A percentile compares a stretch with the other conserved stretches of the same genome.
Evolutionary conservation across 192 early-diverging fungal species (phyloP).

Genomic region (Pilaira anomala): DNA sequence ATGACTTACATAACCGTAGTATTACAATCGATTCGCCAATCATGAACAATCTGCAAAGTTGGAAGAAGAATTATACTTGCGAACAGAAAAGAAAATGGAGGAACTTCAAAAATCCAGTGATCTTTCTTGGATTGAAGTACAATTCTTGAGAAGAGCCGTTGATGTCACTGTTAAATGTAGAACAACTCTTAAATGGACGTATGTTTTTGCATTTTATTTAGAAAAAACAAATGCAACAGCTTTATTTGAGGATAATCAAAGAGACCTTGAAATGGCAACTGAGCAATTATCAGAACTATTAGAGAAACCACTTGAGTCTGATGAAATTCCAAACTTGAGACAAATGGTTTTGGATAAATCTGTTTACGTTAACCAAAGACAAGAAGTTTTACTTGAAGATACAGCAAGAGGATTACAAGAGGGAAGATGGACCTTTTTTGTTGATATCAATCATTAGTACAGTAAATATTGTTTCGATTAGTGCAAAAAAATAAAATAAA

Average conservation of each 20-base stretch:
- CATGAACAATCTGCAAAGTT: slow-evolving; percentile 93
- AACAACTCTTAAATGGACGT: slow-evolving; percentile 96
- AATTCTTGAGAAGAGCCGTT: slow-evolving; percentile 92
- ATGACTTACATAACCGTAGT: slow-evolving; percentile 44
- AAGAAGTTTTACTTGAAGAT: slow-evolving; percentile 88
- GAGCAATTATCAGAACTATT: slow-evolving; percentile 90
- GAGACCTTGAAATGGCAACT: slow-evolving; percentile 96
- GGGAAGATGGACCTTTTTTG: slow-evolving; percentile 75
- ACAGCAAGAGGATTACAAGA: slow-evolving; percentile 86
- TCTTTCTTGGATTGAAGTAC: slow-evolving; percentile 98
- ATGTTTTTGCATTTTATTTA: slow-evolving; percentile 95
- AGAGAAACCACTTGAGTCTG: slow-evolving; percentile 78
- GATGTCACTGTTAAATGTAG: slow-evolving; percentile 87
- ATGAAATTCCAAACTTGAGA: slow-evolving; percentile 75
- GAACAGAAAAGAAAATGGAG: slow-evolving; percentile 94
- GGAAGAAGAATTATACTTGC: slow-evolving; percentile 73
- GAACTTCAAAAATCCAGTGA: slow-evolving; percentile 87
- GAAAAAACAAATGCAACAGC: slow-evolving; percentile 78
- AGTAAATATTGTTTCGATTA: too few relatives aligned
- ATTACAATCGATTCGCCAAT: slow-evolving; percentile 97
- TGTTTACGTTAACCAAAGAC: slow-evolving; percentile 83
- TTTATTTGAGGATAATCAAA: slow-evolving; percentile 97
- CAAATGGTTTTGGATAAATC: slow-evolving; percentile 91
- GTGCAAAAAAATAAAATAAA: too few relatives aligned
- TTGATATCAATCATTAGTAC: slow-evolving; percentile 34